A percentile compares a stretch with the other conserved stretches of the same genome.
These are phyloP conservation scores for Pilatotrama ljubarskyi DNA, from an alignment of 768 basidiomycete species.

Conservation along the genomic window DNA sequence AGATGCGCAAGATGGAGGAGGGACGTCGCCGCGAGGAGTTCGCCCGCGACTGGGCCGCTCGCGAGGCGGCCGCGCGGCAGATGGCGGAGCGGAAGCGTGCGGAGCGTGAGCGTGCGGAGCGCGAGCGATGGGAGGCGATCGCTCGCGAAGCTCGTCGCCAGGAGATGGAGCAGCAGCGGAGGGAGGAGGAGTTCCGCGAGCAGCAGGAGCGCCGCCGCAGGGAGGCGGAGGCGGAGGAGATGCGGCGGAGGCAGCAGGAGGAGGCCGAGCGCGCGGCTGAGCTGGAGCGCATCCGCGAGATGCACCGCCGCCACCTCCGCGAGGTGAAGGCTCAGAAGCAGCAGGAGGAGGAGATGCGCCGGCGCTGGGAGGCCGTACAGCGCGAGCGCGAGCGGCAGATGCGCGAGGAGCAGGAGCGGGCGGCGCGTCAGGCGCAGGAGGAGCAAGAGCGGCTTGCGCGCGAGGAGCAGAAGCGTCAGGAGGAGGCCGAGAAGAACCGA, in stretches of 20 bases:
- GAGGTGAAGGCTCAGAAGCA: neutral
- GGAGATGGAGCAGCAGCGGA: neutral
- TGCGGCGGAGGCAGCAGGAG: neutral
- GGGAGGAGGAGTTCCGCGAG: neutral
- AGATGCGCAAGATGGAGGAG: neutral
- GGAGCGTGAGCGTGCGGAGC: neutral
- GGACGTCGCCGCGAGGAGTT: neutral
- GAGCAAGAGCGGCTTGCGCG: neutral
- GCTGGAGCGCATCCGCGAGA: neutral
- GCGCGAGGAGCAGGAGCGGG: slow-evolving; percentile 4
- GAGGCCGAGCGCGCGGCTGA: slow-evolving; percentile 1
- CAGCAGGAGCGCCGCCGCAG: neutral
- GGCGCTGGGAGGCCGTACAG: neutral
- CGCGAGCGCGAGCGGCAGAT: slow-evolving; percentile 7
- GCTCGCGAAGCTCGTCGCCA: neutral
- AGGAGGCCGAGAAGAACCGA: neutral
- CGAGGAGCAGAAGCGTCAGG: neutral
- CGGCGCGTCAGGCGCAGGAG: neutral
- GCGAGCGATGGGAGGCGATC: neutral
- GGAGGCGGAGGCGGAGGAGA: neutral
- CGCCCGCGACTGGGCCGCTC: neutral
- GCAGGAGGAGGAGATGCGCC: slow-evolving; percentile 3
- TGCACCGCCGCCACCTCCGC: neutral
- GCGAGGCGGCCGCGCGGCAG: neutral
- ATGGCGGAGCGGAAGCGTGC: neutral